phyloP scores from a whole-genome alignment of 78 protist genomes.

The Dictyostelium intermedium region DNA sequence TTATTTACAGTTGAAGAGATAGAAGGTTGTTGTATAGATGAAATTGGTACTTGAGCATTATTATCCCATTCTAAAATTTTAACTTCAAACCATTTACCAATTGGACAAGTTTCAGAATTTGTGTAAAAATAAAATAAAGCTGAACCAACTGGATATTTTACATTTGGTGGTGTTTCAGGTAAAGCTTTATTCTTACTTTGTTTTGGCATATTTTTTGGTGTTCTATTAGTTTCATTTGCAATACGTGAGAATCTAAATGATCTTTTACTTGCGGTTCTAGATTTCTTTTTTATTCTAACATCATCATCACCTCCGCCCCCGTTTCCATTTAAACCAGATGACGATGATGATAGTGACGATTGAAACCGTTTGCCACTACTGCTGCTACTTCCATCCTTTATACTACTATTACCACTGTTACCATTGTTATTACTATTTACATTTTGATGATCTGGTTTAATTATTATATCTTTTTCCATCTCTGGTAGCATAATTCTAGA shows the following conservation, averaged over 20 bases:
- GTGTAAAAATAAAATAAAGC: constrained; percentile 57
- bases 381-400: background rate
- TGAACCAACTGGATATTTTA: constrained; percentile 37
- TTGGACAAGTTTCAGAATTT: constrained; percentile 44
- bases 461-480: background rate
- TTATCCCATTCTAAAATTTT: constrained; percentile 48
- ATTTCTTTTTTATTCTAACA: constrained; percentile 26
- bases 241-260: constrained; percentile 59
- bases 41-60: background rate
- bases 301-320: constrained; percentile 32
- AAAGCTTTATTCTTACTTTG: constrained; percentile 13
- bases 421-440: background rate
- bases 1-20: background rate
- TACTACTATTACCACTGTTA: background rate
- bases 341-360: too few species aligned
- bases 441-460: background rate
- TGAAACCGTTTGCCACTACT: background rate
- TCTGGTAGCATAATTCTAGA: constrained; percentile 41
- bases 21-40: background rate
- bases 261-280: constrained; percentile 42
- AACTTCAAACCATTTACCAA: constrained; percentile 73
- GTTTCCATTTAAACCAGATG: background rate
- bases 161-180: background rate
- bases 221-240: constrained; percentile 15
- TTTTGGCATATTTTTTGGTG: constrained; percentile 48